These are phyloP conservation scores for Helotiales sp. DNA, from an alignment of 2,329 filamentous ascomycete genomes.

Conservation along the genomic window DNA sequence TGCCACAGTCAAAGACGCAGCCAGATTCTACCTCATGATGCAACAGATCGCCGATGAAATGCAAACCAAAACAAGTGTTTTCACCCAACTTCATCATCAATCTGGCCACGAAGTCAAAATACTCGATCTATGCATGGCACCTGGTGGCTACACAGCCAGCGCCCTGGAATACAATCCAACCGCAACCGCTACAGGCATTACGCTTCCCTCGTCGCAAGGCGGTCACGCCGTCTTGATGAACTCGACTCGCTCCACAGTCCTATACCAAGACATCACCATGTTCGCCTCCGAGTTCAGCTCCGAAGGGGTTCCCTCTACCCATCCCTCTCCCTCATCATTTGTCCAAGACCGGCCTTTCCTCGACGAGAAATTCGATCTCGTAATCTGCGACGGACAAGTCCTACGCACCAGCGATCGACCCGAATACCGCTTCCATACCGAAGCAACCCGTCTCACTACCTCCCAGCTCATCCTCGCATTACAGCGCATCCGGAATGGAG, in stretches of 20 bases:
- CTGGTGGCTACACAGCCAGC: conserved; percentile 30
- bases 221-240: conserved; percentile 34
- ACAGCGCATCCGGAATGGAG: conserved; percentile 27
- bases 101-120: conserved; percentile 20
- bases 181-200: conserved; percentile 30
- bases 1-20: conserved; percentile 27
- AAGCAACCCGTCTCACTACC: conserved; percentile 27
- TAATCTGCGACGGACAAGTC: conserved; percentile 39
- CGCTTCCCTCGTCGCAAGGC: conserved; percentile 26
- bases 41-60: conserved; percentile 50
- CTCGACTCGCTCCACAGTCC: neutral
- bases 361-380: conserved; percentile 34
- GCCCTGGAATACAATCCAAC: conserved; percentile 19
- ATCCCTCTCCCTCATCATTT: conserved; percentile 23
- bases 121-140: conserved; percentile 39
- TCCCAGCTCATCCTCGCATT: conserved; percentile 38
- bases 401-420: conserved; percentile 37
- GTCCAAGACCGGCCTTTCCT: conserved; percentile 28
- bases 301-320: conserved; percentile 17
- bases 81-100: conserved; percentile 6
- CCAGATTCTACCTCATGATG: conserved; percentile 51
- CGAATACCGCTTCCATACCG: conserved; percentile 25
- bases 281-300: conserved; percentile 18
- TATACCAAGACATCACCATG: conserved; percentile 32
- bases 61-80: conserved; percentile 36